These are phyloP conservation scores for Coemansia sp. DNA, from an alignment of 192 early-diverging fungal species.

Conservation along the genomic window DNA sequence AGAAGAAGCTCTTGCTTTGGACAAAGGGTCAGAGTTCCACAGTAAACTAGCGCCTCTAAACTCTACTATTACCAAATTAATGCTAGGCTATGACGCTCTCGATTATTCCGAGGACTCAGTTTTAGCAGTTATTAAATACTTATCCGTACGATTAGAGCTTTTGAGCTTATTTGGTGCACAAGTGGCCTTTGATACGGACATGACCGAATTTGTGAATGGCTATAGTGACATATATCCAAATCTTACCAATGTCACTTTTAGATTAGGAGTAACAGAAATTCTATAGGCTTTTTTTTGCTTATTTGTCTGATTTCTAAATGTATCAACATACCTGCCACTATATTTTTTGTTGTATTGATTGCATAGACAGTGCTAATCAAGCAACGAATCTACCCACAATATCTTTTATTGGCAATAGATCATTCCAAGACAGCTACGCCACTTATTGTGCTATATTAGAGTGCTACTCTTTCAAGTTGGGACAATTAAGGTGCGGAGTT, in stretches of 20 bases:
- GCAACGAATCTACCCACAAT: background rate
- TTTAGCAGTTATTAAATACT: constrained; percentile 5
- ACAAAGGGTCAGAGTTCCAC: background rate
- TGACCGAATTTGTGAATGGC: constrained; percentile 5
- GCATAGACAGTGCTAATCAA: background rate
- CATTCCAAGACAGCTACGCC: background rate
- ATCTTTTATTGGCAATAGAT: background rate
- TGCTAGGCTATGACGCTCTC: constrained; percentile 7
- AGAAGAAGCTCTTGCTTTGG: background rate
- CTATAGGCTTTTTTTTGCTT: background rate
- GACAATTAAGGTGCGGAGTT: background rate
- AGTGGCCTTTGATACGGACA: constrained; percentile 2
- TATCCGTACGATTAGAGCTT: constrained; percentile 3
- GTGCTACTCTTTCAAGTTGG: background rate
- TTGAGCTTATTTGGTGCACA: constrained; percentile 12
- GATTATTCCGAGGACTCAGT: background rate
- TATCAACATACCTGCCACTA: background rate
- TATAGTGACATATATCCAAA: constrained; percentile 8
- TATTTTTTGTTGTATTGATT: background rate
- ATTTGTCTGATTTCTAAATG: background rate
- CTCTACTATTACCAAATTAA: background rate
- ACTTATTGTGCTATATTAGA: background rate
- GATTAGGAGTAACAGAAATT: background rate
- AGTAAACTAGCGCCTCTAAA: constrained; percentile 5
- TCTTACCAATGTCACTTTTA: background rate